Base-by-base conservation (phyloP, 2,329 filamentous ascomycete genomes). In the Colletotrichum sp. region DNA sequence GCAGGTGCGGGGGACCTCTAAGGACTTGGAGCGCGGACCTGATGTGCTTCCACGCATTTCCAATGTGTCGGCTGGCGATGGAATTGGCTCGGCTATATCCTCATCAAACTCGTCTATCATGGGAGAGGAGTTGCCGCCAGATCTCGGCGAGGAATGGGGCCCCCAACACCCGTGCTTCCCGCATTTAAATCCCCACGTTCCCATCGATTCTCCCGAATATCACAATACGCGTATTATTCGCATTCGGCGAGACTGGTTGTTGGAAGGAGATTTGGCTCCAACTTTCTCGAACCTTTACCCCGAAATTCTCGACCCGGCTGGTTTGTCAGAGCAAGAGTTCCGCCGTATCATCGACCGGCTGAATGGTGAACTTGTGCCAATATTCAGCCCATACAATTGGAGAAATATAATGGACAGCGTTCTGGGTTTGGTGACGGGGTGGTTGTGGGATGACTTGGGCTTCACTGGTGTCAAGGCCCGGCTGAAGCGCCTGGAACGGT, bases 241-340 rank as follows among this genome's bases (percentile, higher is more conserved):
- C 18, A 93, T 99, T 76, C 92, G 93, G 72, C 90, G 97, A 55
- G 97, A 99, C 83, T 99, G 96, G 94, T 93, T 98, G 84, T 84
- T 96, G 34, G 90, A 93, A 74, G 97, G 96, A 43, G 97, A 99
- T 82, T 86, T 98, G 33, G 96, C 96, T 2, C 97, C 97, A 0
- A 95, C 96, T 0, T 98, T 97, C 81, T 97, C 95, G 18, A 98
- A 98, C 79, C 87, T 98, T 4, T 99, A 99, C 79, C 97, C 97
- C 0, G 97, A 99, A 81, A 98, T 99, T 72, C 87, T 99, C 9
- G 96, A 98, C 77, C 95, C 95, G 1, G 91, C 91, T 0, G 91
- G 96, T 36, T 85, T 99, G 57, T 89, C 91, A 1, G 97, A 99
- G 82, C 92, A 93, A 73, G 95, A 98, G 78, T 99, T 99, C 80